Base-by-base conservation (phyloP, 208 protist genomes). In the Wallacemonas rigidus region DNA sequence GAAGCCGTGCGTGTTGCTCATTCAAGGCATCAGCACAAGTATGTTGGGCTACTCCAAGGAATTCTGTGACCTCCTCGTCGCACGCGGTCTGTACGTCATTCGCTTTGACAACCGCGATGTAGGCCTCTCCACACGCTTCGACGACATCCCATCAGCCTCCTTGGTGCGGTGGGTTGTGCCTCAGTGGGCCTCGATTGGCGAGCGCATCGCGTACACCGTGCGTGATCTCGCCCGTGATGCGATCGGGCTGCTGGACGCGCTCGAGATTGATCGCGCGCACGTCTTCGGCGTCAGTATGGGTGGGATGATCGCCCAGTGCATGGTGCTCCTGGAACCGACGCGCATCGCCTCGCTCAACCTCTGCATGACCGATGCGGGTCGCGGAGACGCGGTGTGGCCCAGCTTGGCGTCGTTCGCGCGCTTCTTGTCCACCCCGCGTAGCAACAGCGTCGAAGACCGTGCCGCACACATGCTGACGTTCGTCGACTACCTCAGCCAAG, bases 61-160 rank as follows among this genome's bases (percentile, higher is more conserved):
- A 1, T 79, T 85, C 65, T 92, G 75, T 55, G 63, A 85, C 39
- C 11, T 72, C 41, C 74, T 96, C 45, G 83, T 83, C 1, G 64
- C 77, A 43, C 65, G 55, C 6, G 85, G 87, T 36, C 91, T 84
- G 69, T 91, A 84, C 55, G 91, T 96, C 41, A 77, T 94, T 45
- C 87, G 85, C 71, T 93, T 85, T 78, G 90, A 95, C 76, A 91
- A 95, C 70, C 86, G 90, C 17, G 91, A 94, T 65, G 61, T 76
- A 15, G 91, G 91, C 1, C 74, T 80, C 6, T 87, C 78, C 71
- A 96, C 91, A 7, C 68, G 74, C 68, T 80, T 92, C 36, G 72
- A 86, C 38, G 82, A 89, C 40, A 77, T 71, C 58, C 65, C 60
- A 9, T 2, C 43, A 35, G 76, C 83, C 11, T 53, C 77, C 35